These are phyloP conservation scores for Neofusicoccum cordaticola DNA, from an alignment of 2,329 filamentous ascomycete genomes.

Conservation along the genomic window DNA sequence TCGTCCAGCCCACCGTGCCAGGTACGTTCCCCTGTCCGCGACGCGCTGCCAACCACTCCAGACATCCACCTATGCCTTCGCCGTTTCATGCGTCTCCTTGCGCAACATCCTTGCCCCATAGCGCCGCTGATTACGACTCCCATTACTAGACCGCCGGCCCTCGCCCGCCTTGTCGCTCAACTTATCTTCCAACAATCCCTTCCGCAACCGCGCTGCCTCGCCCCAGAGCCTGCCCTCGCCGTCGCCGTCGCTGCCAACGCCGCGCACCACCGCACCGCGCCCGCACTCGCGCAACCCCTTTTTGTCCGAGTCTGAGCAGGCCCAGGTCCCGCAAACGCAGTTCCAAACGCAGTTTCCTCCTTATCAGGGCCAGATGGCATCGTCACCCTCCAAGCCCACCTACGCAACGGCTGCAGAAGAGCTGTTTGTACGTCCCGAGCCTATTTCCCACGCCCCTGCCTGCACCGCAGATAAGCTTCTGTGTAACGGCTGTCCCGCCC, in stretches of 20 bases:
- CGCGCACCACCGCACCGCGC: slow-evolving; percentile 44
- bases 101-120: slow-evolving; percentile 22
- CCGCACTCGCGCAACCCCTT: slow-evolving; percentile 74
- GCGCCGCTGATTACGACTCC: slow-evolving; percentile 24
- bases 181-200: slow-evolving; percentile 75
- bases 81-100: slow-evolving; percentile 18
- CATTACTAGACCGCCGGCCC: slow-evolving; percentile 39
- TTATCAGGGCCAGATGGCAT: neutral
- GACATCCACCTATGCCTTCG: slow-evolving; percentile 12
- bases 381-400: slow-evolving; percentile 32
- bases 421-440: slow-evolving; percentile 67
- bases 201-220: slow-evolving; percentile 68
- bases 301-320: slow-evolving; percentile 39
- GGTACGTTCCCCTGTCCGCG: slow-evolving; percentile 33
- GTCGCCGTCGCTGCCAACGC: slow-evolving; percentile 36
- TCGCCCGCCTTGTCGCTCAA: slow-evolving; percentile 61
- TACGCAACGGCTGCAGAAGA: slow-evolving; percentile 60
- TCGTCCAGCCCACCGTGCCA: slow-evolving; percentile 42
- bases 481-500: slow-evolving; percentile 7
- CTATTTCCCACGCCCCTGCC: slow-evolving; percentile 19
- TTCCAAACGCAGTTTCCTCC: slow-evolving; percentile 13
- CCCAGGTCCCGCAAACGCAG: neutral
- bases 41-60: slow-evolving; percentile 10
- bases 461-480: slow-evolving; percentile 8
- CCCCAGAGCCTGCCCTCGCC: slow-evolving; percentile 35